Evolutionary conservation across 2,329 filamentous ascomycete species (phyloP).

Genomic region (Phaeosphaeriaceae sp.): DNA sequence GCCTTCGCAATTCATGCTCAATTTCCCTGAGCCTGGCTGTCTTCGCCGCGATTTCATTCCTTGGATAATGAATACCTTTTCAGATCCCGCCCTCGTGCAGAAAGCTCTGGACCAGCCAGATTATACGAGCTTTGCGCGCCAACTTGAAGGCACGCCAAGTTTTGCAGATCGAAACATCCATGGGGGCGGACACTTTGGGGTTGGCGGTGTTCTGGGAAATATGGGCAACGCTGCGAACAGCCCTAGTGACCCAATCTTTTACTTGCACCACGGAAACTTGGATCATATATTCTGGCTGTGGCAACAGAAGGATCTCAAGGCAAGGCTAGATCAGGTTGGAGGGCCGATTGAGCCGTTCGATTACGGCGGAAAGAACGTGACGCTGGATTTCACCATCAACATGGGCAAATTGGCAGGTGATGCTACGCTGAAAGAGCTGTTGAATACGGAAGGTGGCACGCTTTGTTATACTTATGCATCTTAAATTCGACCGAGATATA

Average conservation of each 20-base stretch:
- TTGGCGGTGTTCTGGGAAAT: constrained; percentile 42
- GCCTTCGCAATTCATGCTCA: constrained; percentile 27
- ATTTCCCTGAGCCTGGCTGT: constrained; percentile 32
- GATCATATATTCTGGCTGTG: constrained; percentile 45
- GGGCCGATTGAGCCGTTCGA: constrained; percentile 40
- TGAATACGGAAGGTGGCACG: constrained; percentile 30
- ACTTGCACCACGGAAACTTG: constrained; percentile 48
- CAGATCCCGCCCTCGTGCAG: constrained; percentile 25
- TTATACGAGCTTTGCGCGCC: constrained; percentile 37
- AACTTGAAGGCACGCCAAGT: constrained; percentile 32
- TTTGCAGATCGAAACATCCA: constrained; percentile 43
- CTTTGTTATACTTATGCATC: constrained; percentile 30
- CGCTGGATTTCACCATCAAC: constrained; percentile 41
- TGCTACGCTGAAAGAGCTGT: constrained; percentile 34
- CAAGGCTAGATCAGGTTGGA: constrained; percentile 44
- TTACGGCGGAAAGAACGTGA: constrained; percentile 37
- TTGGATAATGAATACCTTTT: constrained; percentile 29
- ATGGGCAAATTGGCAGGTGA: constrained; percentile 37
- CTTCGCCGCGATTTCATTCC: constrained; percentile 43
- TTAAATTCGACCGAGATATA: too few relatives aligned
- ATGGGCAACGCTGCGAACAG: constrained; percentile 44
- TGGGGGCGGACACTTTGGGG: constrained; percentile 45
- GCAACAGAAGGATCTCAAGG: constrained; percentile 36
- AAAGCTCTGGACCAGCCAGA: constrained; percentile 30
- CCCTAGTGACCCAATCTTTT: constrained; percentile 48